These are phyloP conservation scores for Cladophialophora exuberans DNA, from an alignment of 2,329 filamentous ascomycete species.

Conservation along the genomic window DNA sequence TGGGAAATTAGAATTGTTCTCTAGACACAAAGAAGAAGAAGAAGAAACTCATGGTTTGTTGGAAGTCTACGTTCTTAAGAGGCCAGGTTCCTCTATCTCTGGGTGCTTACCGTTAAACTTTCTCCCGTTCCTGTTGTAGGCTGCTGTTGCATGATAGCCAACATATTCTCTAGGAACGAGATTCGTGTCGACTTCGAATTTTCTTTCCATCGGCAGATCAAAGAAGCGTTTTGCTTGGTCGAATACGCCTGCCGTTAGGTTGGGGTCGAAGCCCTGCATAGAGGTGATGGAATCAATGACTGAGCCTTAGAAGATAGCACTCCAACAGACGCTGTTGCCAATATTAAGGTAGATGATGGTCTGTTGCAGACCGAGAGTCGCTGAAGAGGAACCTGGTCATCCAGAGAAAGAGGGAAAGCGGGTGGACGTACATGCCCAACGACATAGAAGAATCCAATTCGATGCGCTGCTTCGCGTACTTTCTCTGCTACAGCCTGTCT, in stretches of 20 bases:
- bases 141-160: slow-evolving; percentile 20
- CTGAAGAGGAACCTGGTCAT: slow-evolving; percentile 42
- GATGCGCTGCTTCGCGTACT: slow-evolving; percentile 44
- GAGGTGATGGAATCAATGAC: slow-evolving; percentile 38
- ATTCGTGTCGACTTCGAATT: slow-evolving; percentile 50
- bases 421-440: slow-evolving; percentile 33
- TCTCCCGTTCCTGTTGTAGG: slow-evolving; percentile 21
- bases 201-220: slow-evolving; percentile 48
- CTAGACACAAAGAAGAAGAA: background rate
- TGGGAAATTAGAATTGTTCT: background rate
- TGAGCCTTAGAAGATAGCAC: too few species aligned
- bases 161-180: slow-evolving; percentile 23
- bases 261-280: slow-evolving; percentile 23
- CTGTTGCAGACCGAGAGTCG: too few species aligned
- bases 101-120: slow-evolving; percentile 20
- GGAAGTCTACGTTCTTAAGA: too few species aligned
- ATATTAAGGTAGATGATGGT: too few species aligned
- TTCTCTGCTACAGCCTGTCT: slow-evolving; percentile 45
- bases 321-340: too few species aligned
- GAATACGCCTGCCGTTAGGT: slow-evolving; percentile 37
- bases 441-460: slow-evolving; percentile 46
- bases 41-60: background rate
- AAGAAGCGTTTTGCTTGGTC: slow-evolving; percentile 49
- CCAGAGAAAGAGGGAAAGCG: slow-evolving; percentile 7
- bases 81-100: too few species aligned